Evolutionary conservation across 139 green algal species (phyloP).

Genomic region (Eudorina sp.): DNA sequence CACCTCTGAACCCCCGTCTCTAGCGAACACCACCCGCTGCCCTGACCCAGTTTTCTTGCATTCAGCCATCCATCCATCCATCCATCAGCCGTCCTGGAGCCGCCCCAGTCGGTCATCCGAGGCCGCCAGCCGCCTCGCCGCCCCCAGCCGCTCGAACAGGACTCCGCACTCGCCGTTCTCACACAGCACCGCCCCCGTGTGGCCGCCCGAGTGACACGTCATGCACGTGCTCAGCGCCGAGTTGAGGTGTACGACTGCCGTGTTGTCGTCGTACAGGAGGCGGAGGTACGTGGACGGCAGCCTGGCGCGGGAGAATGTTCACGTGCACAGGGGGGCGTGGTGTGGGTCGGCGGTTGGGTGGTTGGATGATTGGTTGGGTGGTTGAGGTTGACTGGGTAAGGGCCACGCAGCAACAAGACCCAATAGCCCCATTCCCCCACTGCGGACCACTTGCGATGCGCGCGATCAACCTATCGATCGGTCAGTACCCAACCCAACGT

Average conservation of each 20-base stretch:
- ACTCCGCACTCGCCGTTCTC: constrained; percentile 80
- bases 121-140: constrained; percentile 27
- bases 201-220: constrained; percentile 75
- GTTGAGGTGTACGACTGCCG: not conserved
- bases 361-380: too few species aligned
- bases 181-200: constrained; percentile 68
- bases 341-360: too few species aligned
- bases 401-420: too few species aligned
- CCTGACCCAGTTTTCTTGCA: too few species aligned
- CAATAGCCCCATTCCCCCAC: too few species aligned
- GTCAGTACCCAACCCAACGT: too few species aligned
- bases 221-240: constrained; percentile 58
- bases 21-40: too few species aligned
- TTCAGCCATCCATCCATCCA: too few species aligned
- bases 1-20: too few species aligned
- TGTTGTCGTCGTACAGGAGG: not conserved
- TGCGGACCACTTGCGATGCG: too few species aligned
- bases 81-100: not conserved
- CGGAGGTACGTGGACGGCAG: not conserved
- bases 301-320: not conserved
- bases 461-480: too few species aligned
- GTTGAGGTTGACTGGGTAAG: not conserved
- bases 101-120: constrained; percentile 29
- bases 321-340: too few species aligned
- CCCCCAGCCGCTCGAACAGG: constrained; percentile 63